A percentile compares a stretch with the other conserved stretches of the same genome.
Conservation (phyloP, 2,329 filamentous ascomycete species). For the Pezicula rhizophila region DNA sequence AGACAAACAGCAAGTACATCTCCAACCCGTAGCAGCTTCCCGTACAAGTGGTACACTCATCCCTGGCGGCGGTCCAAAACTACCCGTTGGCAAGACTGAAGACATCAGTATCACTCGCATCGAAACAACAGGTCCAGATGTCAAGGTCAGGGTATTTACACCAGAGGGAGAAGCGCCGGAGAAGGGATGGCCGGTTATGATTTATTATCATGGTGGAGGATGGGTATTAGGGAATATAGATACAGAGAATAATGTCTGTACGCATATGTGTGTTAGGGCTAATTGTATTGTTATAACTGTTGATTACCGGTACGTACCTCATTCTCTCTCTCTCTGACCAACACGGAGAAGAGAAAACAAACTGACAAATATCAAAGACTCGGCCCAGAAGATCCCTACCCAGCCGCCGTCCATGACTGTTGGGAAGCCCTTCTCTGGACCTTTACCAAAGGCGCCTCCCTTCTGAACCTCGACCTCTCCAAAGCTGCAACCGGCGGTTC, state of each 20-base stretch:
- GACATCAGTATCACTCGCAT: constrained; percentile 23
- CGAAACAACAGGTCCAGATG: constrained; percentile 38
- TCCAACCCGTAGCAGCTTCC: constrained; percentile 45
- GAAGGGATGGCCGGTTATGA: constrained; percentile 46
- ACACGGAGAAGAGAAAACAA: neutral
- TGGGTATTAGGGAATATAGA: constrained; percentile 53
- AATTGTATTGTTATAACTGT: constrained; percentile 48
- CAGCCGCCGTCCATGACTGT: constrained; percentile 49
- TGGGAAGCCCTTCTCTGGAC: constrained; percentile 50
- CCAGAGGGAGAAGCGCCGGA: constrained; percentile 37
- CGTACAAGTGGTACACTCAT: constrained; percentile 45
- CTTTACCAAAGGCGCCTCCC: constrained; percentile 7
- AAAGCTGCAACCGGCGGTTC: constrained; percentile 43
- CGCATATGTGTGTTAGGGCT: constrained; percentile 44
- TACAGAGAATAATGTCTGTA: constrained; percentile 51
- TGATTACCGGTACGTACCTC: constrained; percentile 42
- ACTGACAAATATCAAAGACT: constrained; percentile 31
- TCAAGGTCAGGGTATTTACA: constrained; percentile 45
- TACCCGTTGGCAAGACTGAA: constrained; percentile 32
- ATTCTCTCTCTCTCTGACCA: neutral
- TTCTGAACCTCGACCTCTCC: constrained; percentile 34
- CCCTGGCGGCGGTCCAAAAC: constrained; percentile 42
- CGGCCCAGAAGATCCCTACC: constrained; percentile 50
- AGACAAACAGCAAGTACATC: constrained; percentile 40
- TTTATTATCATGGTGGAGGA: constrained; percentile 54